phyloP scores from a whole-genome alignment of 2,329 filamentous ascomycete species.

The Purpureocillium takamizusanense region DNA sequence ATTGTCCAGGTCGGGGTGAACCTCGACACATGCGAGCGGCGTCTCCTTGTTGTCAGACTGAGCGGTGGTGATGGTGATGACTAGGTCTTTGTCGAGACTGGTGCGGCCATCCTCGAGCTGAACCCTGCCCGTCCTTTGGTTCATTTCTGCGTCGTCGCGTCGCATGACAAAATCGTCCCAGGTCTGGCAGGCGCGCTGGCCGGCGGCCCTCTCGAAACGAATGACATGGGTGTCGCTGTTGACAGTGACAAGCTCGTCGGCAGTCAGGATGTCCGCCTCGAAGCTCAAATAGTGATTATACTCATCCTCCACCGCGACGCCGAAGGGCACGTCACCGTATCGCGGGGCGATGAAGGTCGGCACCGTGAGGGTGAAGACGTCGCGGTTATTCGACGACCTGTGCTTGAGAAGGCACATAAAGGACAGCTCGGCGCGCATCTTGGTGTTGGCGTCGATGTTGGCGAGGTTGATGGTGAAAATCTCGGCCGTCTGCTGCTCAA shows the following conservation, averaged over 20 bases:
- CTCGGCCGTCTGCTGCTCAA: conserved; percentile 6
- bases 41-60: neutral
- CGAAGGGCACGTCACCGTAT: conserved; percentile 1
- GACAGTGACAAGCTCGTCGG: conserved; percentile 1
- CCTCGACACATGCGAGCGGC: conserved; percentile 3
- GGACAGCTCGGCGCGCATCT: conserved; percentile 5
- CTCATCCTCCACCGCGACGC: neutral
- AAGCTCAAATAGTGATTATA: neutral
- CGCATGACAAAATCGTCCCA: conserved; percentile 6
- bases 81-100: conserved; percentile 5
- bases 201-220: neutral
- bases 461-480: conserved; percentile 7
- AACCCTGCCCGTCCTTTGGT: neutral
- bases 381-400: neutral
- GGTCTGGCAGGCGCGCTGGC: neutral
- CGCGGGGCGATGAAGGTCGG: conserved; percentile 6
- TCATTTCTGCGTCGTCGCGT: conserved; percentile 2
- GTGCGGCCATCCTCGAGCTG: conserved; percentile 2
- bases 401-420: conserved; percentile 8
- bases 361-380: conserved; percentile 4
- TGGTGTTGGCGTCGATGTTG: conserved; percentile 6
- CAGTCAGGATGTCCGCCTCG: neutral
- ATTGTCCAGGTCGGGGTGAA: conserved; percentile 2
- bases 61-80: conserved; percentile 3
- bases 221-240: conserved; percentile 3